These are phyloP conservation scores for Fusarium sp. DNA, from an alignment of 2,329 filamentous ascomycete genomes.

Conservation along the genomic window DNA sequence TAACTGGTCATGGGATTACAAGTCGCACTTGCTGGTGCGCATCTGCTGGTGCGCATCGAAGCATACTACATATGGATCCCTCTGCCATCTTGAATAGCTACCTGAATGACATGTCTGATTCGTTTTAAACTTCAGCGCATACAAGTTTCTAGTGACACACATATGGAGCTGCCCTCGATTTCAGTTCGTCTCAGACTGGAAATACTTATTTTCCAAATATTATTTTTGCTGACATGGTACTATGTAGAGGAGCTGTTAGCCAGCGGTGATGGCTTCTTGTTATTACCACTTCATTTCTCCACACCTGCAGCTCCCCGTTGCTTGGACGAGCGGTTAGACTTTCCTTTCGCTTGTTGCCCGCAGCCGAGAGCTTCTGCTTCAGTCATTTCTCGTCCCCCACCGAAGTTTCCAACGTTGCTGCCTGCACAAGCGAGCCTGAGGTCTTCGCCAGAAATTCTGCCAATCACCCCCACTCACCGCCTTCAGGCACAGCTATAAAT, in stretches of 20 bases:
- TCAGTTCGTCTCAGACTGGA: background rate
- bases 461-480: conserved; percentile 45
- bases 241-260: background rate
- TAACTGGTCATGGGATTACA: background rate
- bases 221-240: too few species aligned
- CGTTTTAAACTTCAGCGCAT: background rate
- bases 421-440: conserved; percentile 14
- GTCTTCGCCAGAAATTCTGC: conserved; percentile 42
- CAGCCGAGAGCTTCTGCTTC: conserved; percentile 9
- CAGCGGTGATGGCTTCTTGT: background rate
- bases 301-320: background rate
- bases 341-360: background rate
- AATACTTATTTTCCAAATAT: background rate
- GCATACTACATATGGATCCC: background rate
- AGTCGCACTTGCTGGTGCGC: background rate
- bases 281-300: background rate
- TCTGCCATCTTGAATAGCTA: too few species aligned
- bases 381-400: conserved; percentile 24
- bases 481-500: conserved; percentile 39
- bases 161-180: background rate
- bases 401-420: background rate
- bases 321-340: background rate
- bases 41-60: background rate
- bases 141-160: background rate
- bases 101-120: background rate